Evolutionary conservation across 257 asterid species (phyloP).

Genomic region (Capsicum chinense): DNA sequence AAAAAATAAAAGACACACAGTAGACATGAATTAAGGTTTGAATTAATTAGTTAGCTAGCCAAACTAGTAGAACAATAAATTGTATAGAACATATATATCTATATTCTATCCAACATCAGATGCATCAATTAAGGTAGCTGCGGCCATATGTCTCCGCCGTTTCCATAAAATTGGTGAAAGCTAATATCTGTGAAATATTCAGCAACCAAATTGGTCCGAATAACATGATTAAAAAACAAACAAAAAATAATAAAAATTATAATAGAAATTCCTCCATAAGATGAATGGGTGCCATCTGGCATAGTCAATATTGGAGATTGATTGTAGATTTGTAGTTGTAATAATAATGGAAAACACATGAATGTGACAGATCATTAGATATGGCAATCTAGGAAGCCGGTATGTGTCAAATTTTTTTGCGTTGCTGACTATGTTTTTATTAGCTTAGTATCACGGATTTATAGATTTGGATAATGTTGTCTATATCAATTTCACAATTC

Average conservation of each 20-base stretch:
- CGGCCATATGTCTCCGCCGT: neutral
- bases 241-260: neutral
- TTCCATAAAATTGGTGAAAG: neutral
- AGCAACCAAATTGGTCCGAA: neutral
- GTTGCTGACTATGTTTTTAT: too few species aligned
- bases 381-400: neutral
- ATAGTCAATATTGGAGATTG: neutral
- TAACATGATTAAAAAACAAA: neutral
- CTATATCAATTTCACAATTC: too few species aligned
- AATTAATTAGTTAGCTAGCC: neutral
- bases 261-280: neutral
- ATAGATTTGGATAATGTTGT: too few species aligned
- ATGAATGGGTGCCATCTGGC: neutral
- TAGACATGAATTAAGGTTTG: neutral
- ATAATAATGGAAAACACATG: constrained; percentile 16
- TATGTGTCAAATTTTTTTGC: too few species aligned
- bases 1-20: neutral
- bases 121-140: constrained; percentile 27
- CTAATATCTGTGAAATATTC: neutral
- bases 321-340: neutral
- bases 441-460: too few species aligned
- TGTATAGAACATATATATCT: neutral
- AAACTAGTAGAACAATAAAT: constrained; percentile 11
- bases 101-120: neutral
- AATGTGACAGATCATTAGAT: constrained; percentile 8